phyloP scores from a whole-genome alignment of 805 yeast species.

The Spathaspora sp. region DNA sequence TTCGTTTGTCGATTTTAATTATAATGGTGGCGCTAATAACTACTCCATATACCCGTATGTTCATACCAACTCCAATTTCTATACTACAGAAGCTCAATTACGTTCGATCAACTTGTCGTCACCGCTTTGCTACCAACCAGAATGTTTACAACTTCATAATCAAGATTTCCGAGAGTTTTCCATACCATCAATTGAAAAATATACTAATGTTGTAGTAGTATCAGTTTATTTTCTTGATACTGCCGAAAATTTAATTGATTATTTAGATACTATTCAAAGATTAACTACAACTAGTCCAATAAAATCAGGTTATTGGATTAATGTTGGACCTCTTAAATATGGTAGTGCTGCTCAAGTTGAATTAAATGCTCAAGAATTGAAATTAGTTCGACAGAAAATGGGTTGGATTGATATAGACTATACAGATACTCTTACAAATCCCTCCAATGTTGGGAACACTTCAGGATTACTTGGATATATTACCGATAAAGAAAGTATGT shows the following conservation, averaged over 20 bases:
- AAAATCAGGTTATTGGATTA: slow-evolving; percentile 72
- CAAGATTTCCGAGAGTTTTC: slow-evolving; percentile 64
- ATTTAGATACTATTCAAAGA: slow-evolving; percentile 59
- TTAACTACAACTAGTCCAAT: slow-evolving; percentile 11
- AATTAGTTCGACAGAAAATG: slow-evolving; percentile 43
- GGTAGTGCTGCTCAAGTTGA: slow-evolving; percentile 82
- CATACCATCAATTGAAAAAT: slow-evolving; percentile 19
- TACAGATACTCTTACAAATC: slow-evolving; percentile 10
- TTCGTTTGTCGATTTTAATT: slow-evolving; percentile 59
- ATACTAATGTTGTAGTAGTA: slow-evolving; percentile 48
- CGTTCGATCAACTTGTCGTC: slow-evolving; percentile 22
- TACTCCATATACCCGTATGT: slow-evolving; percentile 41
- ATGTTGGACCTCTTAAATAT: slow-evolving; percentile 89
- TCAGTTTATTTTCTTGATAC: slow-evolving; percentile 86
- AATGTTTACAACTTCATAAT: slow-evolving; percentile 44
- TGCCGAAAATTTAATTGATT: slow-evolving; percentile 79
- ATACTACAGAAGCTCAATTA: slow-evolving; percentile 12
- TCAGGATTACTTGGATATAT: slow-evolving; percentile 53
- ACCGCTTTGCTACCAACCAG: slow-evolving; percentile 33
- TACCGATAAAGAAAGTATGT: slow-evolving; percentile 62
- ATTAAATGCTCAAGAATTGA: slow-evolving; percentile 66
- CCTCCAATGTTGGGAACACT: slow-evolving; percentile 6
- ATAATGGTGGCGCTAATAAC: slow-evolving; percentile 13
- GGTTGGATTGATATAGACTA: slow-evolving; percentile 54
- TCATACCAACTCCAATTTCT: slow-evolving; percentile 45